These are phyloP conservation scores for Circinella umbellata DNA, from an alignment of 371 early-diverging fungal genomes.

Conservation along the genomic window DNA sequence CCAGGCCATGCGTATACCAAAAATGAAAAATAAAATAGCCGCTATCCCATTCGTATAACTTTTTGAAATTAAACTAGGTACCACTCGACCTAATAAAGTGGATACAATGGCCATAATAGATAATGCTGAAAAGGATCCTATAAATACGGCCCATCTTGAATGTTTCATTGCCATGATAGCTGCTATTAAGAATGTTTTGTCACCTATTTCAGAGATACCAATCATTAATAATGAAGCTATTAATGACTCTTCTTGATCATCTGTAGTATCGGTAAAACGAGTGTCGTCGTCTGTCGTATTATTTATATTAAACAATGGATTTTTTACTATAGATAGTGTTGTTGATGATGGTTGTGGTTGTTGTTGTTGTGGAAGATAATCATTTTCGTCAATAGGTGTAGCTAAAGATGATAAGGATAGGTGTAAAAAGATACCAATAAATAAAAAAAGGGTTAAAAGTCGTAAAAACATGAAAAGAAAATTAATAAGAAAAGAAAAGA, in stretches of 20 bases:
- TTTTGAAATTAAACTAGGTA: slow-evolving; percentile 83
- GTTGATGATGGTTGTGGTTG: not conserved
- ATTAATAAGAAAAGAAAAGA: not conserved
- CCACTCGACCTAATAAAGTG: slow-evolving; percentile 85
- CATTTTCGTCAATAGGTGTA: not conserved
- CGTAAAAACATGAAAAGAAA: not conserved
- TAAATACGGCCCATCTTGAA: slow-evolving; percentile 82
- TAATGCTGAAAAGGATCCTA: slow-evolving; percentile 86
- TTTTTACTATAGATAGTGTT: not conserved
- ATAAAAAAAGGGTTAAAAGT: not conserved
- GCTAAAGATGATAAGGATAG: not conserved
- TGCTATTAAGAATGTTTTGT: slow-evolving; percentile 97
- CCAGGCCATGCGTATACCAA: slow-evolving; percentile 85
- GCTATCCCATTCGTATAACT: slow-evolving; percentile 82
- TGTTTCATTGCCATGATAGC: slow-evolving; percentile 96
- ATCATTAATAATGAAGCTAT: slow-evolving; percentile 77
- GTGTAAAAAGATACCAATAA: not conserved
- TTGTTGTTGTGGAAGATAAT: not conserved
- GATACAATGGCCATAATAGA: slow-evolving; percentile 92
- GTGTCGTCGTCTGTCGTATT: too few relatives aligned
- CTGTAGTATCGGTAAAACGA: not conserved
- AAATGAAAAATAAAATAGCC: slow-evolving; percentile 82
- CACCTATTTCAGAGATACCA: slow-evolving; percentile 92
- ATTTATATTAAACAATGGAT: too few relatives aligned
- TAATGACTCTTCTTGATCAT: slow-evolving; percentile 35